Evolutionary conservation across 2,329 filamentous ascomycete species (phyloP), one percentile per base, ranked within the genome.

Genomic region (Ceratocystis cacaofunesta): DNA sequence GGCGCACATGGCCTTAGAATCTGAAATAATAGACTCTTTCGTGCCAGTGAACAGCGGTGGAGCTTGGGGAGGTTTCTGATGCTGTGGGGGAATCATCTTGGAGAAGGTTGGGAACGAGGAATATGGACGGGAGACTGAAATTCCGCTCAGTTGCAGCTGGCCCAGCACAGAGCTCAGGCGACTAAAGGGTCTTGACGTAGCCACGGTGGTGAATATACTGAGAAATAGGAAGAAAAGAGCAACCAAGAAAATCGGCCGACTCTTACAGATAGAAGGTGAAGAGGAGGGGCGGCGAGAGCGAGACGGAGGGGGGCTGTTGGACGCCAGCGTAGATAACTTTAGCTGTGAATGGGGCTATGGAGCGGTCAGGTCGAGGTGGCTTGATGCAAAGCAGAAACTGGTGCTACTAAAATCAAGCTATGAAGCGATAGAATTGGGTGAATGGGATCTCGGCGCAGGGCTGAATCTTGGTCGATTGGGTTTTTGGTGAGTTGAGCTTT

Each of bases 31-130:
- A 70, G 81, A 83, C 67, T 86, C 81, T 69, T 86, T 83, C 60
- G 88, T 91, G 70, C 86, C 86, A 2, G 82, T 89, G 76, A 92
- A 94, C 72, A 85, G 80, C 65, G 89, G 88, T 66, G 89, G 89
- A 50, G 85, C 79, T 78, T 92, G 89, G 2, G 89, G 89, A 69
- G 89, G 89, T 72, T 81, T 87, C 74, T 81, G 82, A 76, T 88
- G 90, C 75, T 85, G 82, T 69, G 80, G 75, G 68, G 83, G 80
- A 69, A 82, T 84, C 86, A 89, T 89, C 72, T 65, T 65, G 66
- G 66, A 65, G 28, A 65, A 44, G 41, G 63, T 55, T n/a, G 60
- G 66, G 43, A 63, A 67, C 3, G 66, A 65, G 36, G 66, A 67
- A 25, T 63, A 63, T 30, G 70, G 70, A 64, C 71, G 72, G 65